phyloP scores from a whole-genome alignment of 2,329 filamentous ascomycete species.

The Nemania serpens region DNA sequence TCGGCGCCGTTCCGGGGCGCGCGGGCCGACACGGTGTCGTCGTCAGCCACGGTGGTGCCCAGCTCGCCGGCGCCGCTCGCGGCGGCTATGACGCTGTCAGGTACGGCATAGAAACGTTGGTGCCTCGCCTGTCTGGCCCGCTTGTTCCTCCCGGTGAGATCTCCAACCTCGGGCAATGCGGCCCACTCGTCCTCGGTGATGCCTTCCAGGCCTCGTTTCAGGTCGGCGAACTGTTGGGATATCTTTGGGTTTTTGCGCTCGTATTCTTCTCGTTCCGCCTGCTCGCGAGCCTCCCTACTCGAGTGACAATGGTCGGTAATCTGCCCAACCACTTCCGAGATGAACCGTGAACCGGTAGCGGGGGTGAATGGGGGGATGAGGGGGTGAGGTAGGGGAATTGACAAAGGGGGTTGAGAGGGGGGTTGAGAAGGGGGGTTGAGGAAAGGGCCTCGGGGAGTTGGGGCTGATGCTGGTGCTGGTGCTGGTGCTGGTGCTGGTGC shows the following conservation, averaged over 20 bases:
- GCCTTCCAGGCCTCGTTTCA: conserved; percentile 86
- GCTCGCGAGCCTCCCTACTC: conserved; percentile 90
- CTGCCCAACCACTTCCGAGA: conserved; percentile 67
- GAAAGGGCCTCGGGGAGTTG: no score
- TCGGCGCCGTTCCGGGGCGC: conserved; percentile 57
- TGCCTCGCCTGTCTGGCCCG: conserved; percentile 81
- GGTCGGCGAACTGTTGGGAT: conserved; percentile 93
- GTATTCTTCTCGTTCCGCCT: conserved; percentile 90
- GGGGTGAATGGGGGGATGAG: conserved; percentile 1
- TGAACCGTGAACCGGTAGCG: conserved; percentile 68
- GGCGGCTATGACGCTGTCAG: conserved; percentile 90
- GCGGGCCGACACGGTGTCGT: conserved; percentile 60
- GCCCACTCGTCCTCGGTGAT: conserved; percentile 97
- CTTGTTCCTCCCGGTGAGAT: conserved; percentile 92
- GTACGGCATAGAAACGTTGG: conserved; percentile 92
- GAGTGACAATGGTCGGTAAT: conserved; percentile 72
- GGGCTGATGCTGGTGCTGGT: no score
- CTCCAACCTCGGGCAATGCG: conserved; percentile 91
- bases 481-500: no score
- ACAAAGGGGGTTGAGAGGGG: background rate
- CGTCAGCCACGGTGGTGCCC: conserved; percentile 85
- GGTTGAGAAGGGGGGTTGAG: background rate
- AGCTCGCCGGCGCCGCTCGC: conserved; percentile 81
- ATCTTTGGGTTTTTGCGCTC: conserved; percentile 98
- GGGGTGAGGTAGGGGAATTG: background rate